phyloP scores from a whole-genome alignment of 495 filamentous ascomycete genomes.

The Neurospora sp. region DNA sequence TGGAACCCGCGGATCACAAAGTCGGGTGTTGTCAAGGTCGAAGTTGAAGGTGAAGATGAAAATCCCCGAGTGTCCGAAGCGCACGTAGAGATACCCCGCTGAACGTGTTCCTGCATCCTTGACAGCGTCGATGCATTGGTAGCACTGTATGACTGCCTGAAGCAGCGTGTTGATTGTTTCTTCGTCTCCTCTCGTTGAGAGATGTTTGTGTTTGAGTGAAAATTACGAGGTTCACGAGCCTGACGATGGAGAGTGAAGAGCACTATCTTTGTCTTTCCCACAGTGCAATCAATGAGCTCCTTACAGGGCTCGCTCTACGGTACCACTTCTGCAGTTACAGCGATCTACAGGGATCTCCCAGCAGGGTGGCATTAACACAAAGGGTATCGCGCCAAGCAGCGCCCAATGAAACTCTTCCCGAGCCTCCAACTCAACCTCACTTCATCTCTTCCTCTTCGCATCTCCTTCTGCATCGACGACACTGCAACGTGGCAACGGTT shows the following conservation, averaged over 20 bases:
- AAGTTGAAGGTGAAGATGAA: not conserved
- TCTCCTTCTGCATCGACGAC: not conserved
- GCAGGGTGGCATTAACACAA: not conserved
- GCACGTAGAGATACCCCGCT: not conserved
- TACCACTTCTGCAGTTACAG: not conserved
- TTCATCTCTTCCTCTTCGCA: not conserved
- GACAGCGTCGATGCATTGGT: not conserved
- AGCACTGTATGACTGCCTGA: not conserved
- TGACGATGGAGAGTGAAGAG: not conserved
- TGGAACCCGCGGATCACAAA: not conserved
- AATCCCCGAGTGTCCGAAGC: not conserved
- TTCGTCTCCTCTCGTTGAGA: not conserved
- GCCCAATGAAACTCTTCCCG: not conserved
- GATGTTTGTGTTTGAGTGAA: not conserved
- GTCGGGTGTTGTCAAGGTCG: not conserved
- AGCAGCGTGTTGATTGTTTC: not conserved
- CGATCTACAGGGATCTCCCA: not conserved
- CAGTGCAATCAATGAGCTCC: not conserved
- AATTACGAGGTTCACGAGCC: not conserved
- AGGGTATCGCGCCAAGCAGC: not conserved
- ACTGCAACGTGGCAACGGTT: not conserved
- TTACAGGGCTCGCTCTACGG: not conserved
- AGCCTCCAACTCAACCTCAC: not conserved
- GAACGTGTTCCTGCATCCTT: not conserved
- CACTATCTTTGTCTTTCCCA: not conserved